Percentiles rank a stretch among this genome's conserved stretches.
These are phyloP conservation scores for Rugonectria rugulosa DNA, from an alignment of 2,329 filamentous ascomycete species.

Conservation along the genomic window DNA sequence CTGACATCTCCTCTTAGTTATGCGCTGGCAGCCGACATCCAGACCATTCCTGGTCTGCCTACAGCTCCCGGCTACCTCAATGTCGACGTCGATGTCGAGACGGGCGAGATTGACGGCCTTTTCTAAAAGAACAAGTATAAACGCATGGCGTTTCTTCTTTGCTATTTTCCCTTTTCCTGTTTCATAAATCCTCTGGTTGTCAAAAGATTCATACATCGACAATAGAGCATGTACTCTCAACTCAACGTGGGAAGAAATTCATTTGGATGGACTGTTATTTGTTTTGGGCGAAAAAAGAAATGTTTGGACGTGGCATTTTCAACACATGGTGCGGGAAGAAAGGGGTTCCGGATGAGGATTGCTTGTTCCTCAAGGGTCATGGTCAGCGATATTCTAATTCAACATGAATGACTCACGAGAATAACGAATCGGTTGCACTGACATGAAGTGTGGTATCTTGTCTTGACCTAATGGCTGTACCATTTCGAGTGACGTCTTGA, in stretches of 20 bases:
- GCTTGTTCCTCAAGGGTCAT: too few relatives aligned
- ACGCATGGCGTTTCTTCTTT: too few relatives aligned
- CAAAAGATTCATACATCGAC: background rate
- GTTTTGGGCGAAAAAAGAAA: slow-evolving; percentile 37
- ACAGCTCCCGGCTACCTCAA: slow-evolving; percentile 96
- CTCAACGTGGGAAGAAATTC: slow-evolving; percentile 42
- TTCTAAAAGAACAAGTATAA: slow-evolving; percentile 67
- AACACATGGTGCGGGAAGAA: slow-evolving; percentile 37
- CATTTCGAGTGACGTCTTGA: too few relatives aligned
- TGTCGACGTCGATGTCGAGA: slow-evolving; percentile 83
- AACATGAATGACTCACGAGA: slow-evolving; percentile 8
- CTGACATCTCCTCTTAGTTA: slow-evolving; percentile 67
- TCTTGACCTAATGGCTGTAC: too few relatives aligned
- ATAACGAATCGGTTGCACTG: background rate
- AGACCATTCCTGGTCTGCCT: slow-evolving; percentile 95
- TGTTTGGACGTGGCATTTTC: slow-evolving; percentile 38
- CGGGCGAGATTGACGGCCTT: slow-evolving; percentile 85
- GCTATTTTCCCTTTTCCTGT: slow-evolving; percentile 9
- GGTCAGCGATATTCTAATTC: slow-evolving; percentile 14
- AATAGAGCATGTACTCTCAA: slow-evolving; percentile 29
- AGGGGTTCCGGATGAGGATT: slow-evolving; percentile 14
- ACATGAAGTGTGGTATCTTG: too few relatives aligned
- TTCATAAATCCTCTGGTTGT: too few relatives aligned
- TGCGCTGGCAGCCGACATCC: slow-evolving; percentile 94
- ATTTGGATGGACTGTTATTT: slow-evolving; percentile 21